Evolutionary conservation across 108 stramenopile species (phyloP).

Genomic region (Skeletonema costatum): DNA sequence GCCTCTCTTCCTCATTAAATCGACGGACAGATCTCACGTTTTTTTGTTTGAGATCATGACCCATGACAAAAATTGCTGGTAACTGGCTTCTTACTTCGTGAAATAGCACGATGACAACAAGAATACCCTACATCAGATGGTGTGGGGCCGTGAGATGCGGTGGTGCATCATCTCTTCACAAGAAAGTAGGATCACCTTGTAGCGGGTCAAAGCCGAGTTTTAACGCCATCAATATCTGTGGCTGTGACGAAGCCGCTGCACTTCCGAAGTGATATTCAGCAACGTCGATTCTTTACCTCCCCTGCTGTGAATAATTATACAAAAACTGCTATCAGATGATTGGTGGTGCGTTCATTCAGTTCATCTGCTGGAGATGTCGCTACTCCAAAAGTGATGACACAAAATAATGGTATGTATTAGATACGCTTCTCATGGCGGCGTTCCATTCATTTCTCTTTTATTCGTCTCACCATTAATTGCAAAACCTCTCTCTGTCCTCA

Average conservation of each 20-base stretch:
- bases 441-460: background rate
- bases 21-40: no score
- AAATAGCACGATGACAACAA: background rate
- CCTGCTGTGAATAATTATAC: background rate
- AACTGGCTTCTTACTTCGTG: no score
- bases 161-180: background rate
- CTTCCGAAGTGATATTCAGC: background rate
- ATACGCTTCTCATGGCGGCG: background rate
- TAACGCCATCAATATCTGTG: background rate
- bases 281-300: background rate
- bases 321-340: background rate
- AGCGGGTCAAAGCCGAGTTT: background rate
- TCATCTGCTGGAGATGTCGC: background rate
- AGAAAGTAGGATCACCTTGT: background rate
- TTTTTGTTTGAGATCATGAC: no score
- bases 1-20: no score
- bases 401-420: background rate
- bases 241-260: background rate
- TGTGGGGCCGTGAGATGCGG: background rate
- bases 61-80: no score
- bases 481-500: background rate
- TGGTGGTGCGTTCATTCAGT: background rate
- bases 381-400: background rate
- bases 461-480: background rate
- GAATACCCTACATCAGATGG: background rate